Conservation (phyloP, 345 rosid species). For the Salix exigua region DNA sequence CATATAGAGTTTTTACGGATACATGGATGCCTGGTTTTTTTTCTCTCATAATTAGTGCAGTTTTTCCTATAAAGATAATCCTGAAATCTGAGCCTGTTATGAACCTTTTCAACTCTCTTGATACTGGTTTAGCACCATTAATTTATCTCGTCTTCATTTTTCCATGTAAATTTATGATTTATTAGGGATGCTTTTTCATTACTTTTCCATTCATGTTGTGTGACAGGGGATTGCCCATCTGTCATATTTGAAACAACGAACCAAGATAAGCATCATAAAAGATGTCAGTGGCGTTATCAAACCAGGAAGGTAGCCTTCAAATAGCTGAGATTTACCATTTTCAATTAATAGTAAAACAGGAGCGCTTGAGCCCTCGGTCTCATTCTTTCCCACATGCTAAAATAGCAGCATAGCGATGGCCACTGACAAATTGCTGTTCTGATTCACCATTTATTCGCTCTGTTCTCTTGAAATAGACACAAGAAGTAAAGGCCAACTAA, state of each 20-base stretch:
- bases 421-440: background rate
- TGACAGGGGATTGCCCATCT: constrained; percentile 41
- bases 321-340: background rate
- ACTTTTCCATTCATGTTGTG: background rate
- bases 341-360: background rate
- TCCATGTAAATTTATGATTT: background rate
- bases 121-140: background rate
- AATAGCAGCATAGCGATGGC: background rate
- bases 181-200: background rate
- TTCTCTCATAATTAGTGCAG: too few species aligned
- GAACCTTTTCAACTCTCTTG: background rate
- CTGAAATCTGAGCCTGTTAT: too few species aligned
- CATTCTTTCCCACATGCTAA: background rate
- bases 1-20: too few species aligned
- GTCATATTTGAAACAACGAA: constrained; percentile 35
- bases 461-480: too few species aligned
- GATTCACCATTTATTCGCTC: too few species aligned
- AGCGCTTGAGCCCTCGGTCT: background rate
- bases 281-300: constrained; percentile 51
- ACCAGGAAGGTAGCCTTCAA: constrained; percentile 56
- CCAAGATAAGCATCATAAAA: constrained; percentile 49
- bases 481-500: too few species aligned
- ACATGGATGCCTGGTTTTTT: background rate
- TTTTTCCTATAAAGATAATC: too few species aligned
- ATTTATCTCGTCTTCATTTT: background rate